Evolutionary conservation across 2,329 filamentous ascomycete species (phyloP).

Genomic region (Colletotrichum sp.): DNA sequence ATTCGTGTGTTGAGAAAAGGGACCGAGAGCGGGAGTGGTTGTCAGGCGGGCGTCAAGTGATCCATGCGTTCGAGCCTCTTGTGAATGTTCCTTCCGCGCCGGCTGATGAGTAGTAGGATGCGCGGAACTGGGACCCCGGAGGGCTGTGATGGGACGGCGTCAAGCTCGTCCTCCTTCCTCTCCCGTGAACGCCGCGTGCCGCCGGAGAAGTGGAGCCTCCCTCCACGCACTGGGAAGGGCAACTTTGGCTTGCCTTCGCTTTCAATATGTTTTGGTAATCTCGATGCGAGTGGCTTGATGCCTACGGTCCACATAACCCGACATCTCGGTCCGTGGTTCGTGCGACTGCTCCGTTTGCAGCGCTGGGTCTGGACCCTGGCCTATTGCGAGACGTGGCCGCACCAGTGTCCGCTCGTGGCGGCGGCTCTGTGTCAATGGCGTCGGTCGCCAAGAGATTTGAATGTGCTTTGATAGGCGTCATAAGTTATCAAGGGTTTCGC

Average conservation of each 20-base stretch:
- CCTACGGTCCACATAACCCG: background rate
- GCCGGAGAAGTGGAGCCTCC: background rate
- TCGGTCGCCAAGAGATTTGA: background rate
- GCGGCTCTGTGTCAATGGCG: background rate
- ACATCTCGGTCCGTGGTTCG: background rate
- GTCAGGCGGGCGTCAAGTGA: background rate
- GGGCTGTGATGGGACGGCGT: background rate
- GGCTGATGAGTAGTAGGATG: background rate
- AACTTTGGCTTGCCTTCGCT: background rate
- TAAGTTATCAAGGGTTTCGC: background rate
- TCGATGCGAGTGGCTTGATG: background rate
- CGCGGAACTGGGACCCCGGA: background rate
- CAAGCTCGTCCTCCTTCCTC: background rate
- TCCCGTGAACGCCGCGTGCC: background rate
- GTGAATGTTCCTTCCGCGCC: background rate
- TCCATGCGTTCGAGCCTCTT: background rate
- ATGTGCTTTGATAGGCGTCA: constrained; percentile 7
- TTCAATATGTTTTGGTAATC: background rate
- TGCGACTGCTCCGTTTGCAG: background rate
- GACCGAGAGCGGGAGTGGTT: background rate
- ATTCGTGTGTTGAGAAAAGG: background rate
- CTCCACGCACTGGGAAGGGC: background rate
- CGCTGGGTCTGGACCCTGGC: background rate
- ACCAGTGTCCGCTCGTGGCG: background rate
- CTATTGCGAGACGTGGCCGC: background rate